Evolutionary conservation across 306 rosid species (phyloP).

Genomic region (Glycyrrhiza uralensis): DNA sequence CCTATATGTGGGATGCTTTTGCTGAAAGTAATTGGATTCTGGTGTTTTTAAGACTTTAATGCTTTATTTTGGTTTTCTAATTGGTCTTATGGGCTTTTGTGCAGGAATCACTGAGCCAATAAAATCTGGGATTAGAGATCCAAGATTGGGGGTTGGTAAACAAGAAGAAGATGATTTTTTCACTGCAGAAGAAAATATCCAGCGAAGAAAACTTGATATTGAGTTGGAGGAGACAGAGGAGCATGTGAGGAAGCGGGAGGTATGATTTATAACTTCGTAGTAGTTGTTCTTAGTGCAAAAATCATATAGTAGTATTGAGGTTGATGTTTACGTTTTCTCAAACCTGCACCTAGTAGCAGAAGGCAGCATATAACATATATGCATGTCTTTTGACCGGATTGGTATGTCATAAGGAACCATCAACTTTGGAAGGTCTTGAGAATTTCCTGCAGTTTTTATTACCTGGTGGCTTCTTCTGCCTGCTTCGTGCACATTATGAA

Average conservation of each 20-base stretch:
- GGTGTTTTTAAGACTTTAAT: neutral
- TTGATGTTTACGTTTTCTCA: slow-evolving; percentile 86
- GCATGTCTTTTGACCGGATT: slow-evolving; percentile 86
- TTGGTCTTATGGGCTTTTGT: slow-evolving; percentile 12
- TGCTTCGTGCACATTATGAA: slow-evolving; percentile 98
- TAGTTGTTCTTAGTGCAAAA: slow-evolving; percentile 32
- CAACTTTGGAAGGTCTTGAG: slow-evolving; percentile 98
- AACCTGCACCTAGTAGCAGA: slow-evolving; percentile 82
- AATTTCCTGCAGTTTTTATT: slow-evolving; percentile 99
- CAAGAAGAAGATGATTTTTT: slow-evolving; percentile 94
- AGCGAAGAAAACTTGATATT: slow-evolving; percentile 77
- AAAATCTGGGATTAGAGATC: slow-evolving; percentile 93
- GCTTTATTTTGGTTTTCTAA: neutral
- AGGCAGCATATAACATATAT: slow-evolving; percentile 96
- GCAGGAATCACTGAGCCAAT: slow-evolving; percentile 88
- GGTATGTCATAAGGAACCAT: slow-evolving; percentile 89
- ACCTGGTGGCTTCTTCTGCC: slow-evolving; percentile 99
- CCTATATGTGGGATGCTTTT: neutral
- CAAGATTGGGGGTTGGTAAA: slow-evolving; percentile 86
- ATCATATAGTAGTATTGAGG: slow-evolving; percentile 52
- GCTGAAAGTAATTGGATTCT: neutral
- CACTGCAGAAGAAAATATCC: slow-evolving; percentile 96
- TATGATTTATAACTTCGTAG: slow-evolving; percentile 40
- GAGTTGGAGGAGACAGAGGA: slow-evolving; percentile 95
- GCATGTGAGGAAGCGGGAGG: slow-evolving; percentile 85